phyloP scores from a whole-genome alignment of 805 yeast species.

The Kodamaea restingae region DNA sequence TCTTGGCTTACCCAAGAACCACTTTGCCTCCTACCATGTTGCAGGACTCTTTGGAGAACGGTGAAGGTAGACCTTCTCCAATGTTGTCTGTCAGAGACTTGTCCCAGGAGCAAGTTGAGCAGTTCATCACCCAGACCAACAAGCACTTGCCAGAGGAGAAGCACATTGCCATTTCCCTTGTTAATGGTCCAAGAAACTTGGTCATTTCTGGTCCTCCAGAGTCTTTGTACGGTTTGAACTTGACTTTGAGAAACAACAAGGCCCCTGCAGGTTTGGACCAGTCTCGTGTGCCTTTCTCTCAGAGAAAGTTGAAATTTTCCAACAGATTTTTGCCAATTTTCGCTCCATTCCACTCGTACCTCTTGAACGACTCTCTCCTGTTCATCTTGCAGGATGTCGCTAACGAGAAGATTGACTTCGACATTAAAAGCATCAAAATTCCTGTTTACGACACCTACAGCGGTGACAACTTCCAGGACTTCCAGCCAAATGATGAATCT shows the following conservation, averaged over 20 bases:
- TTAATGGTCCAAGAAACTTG: constrained; percentile 93
- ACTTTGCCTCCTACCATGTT: constrained; percentile 90
- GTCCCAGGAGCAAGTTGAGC: constrained; percentile 72
- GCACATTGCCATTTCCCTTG: constrained; percentile 84
- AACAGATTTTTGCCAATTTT: constrained; percentile 92
- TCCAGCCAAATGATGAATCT: constrained; percentile 35
- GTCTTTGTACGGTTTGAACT: constrained; percentile 91
- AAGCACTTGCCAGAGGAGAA: constrained; percentile 88
- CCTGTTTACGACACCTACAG: constrained; percentile 90
- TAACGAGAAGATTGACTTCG: constrained; percentile 54
- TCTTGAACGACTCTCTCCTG: constrained; percentile 69
- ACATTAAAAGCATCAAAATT: constrained; percentile 54
- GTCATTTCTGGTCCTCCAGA: constrained; percentile 98
- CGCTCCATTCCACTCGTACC: constrained; percentile 94
- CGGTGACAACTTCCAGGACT: constrained; percentile 71
- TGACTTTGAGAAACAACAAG: constrained; percentile 87
- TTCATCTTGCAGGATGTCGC: constrained; percentile 58
- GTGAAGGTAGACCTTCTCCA: constrained; percentile 96
- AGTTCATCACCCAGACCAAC: constrained; percentile 80
- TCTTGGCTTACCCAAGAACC: constrained; percentile 87
- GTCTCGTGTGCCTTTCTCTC: constrained; percentile 87
- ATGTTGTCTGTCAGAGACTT: constrained; percentile 94
- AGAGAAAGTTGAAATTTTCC: constrained; percentile 90
- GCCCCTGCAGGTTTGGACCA: constrained; percentile 94
- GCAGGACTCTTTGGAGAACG: constrained; percentile 86